A percentile compares a stretch with the other conserved stretches of the same genome.
phyloP scores from a whole-genome alignment of 495 filamentous ascomycete species.

The Talaromyces stipitatus region DNA sequence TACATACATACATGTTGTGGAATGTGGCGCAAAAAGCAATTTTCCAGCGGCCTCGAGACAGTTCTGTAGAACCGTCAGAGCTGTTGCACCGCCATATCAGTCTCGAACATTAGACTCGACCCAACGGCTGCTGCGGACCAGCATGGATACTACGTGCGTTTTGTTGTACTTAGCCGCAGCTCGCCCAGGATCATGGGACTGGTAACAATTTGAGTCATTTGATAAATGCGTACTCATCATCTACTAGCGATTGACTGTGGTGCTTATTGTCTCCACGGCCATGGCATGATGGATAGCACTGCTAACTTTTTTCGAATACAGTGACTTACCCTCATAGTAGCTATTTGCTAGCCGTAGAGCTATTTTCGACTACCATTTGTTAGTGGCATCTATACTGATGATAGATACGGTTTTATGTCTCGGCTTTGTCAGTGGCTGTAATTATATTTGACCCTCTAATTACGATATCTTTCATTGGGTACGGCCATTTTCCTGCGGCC shows the following conservation, averaged over 20 bases:
- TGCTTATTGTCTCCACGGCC: neutral
- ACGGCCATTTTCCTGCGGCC: neutral
- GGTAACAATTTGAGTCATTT: neutral
- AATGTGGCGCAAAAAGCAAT: slow-evolving; percentile 3
- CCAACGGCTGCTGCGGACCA: neutral
- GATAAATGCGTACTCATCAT: neutral
- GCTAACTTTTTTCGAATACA: neutral
- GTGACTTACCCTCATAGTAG: neutral
- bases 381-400: neutral
- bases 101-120: neutral
- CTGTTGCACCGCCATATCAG: neutral
- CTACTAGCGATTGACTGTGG: neutral
- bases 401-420: neutral
- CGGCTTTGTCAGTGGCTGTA: neutral
- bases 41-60: neutral
- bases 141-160: neutral
- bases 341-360: neutral
- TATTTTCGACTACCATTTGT: neutral
- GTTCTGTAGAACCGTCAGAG: neutral
- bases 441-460: neutral
- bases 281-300: neutral
- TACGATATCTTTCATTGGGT: neutral
- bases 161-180: neutral
- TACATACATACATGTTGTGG: neutral
- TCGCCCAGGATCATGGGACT: neutral